These are phyloP conservation scores for Parietichytrium sp. DNA, from an alignment of 108 stramenopile species.

Conservation along the genomic window DNA sequence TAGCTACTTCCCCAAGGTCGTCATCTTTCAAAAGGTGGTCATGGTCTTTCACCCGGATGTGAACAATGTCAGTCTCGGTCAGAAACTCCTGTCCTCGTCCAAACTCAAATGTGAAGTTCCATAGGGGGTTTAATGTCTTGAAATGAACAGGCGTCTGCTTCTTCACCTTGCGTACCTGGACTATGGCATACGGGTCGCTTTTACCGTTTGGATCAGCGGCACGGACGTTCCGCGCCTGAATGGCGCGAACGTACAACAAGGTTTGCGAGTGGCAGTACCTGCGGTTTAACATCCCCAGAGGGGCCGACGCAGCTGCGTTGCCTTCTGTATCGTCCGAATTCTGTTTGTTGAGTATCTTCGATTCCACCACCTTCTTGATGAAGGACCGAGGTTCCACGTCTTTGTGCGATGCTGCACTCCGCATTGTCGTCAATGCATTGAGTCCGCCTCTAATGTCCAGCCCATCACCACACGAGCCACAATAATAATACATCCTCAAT, in stretches of 20 bases:
- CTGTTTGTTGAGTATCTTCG: too few relatives aligned
- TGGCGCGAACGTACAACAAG: neutral
- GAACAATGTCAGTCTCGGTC: neutral
- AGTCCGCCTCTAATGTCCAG: too few relatives aligned
- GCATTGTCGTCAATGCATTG: too few relatives aligned
- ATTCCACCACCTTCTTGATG: too few relatives aligned
- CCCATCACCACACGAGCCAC: too few relatives aligned
- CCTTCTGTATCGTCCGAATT: too few relatives aligned
- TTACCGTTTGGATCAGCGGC: slow-evolving; percentile 23
- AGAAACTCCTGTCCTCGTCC: neutral
- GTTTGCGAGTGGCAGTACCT: neutral
- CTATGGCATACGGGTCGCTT: slow-evolving; percentile 12
- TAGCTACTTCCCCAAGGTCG: neutral
- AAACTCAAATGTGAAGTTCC: slow-evolving; percentile 15
- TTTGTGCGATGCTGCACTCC: too few relatives aligned
- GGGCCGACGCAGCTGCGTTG: too few relatives aligned
- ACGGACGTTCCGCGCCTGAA: neutral
- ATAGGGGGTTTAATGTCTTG: neutral
- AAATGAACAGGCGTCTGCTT: neutral
- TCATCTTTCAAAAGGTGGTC: neutral
- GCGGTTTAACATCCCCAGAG: too few relatives aligned
- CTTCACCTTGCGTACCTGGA: neutral
- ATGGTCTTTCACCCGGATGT: neutral
- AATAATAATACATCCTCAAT: neutral
- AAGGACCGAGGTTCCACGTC: too few relatives aligned